A percentile compares a stretch with the other conserved stretches of the same genome.
These are phyloP conservation scores for Fraxinus albicans DNA, from an alignment of 305 asterid species.

Conservation along the genomic window DNA sequence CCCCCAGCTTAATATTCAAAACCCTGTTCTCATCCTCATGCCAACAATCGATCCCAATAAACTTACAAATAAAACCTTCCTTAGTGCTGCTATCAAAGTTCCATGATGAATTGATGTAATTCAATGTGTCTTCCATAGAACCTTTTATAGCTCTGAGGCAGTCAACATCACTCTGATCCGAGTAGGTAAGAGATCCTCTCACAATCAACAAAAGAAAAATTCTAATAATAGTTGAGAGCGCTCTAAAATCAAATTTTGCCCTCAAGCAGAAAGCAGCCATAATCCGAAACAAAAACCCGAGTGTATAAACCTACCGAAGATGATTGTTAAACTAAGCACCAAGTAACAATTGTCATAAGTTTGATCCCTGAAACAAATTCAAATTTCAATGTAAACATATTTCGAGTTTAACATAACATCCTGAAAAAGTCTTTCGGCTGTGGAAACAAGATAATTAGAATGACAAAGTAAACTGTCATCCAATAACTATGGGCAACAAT, in stretches of 20 bases:
- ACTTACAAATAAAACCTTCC: conserved; percentile 53
- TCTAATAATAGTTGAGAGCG: conserved; percentile 16
- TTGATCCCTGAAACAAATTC: not conserved
- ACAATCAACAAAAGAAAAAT: conserved; percentile 31
- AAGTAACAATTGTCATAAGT: not conserved
- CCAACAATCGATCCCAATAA: conserved; percentile 63
- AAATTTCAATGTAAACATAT: not conserved
- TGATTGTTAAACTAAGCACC: not conserved
- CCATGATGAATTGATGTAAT: not conserved
- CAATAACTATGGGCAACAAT: not conserved
- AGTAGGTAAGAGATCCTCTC: conserved; percentile 16
- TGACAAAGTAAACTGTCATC: not conserved
- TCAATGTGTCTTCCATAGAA: conserved; percentile 48
- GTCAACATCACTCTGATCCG: conserved; percentile 44
- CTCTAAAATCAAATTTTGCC: conserved; percentile 16
- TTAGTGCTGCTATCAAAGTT: not conserved
- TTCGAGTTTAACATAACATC: not conserved
- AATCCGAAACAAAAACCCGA: not conserved
- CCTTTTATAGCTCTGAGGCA: conserved; percentile 34
- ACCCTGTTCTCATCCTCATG: conserved; percentile 37
- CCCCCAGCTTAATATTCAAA: conserved; percentile 25
- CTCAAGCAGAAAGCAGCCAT: conserved; percentile 26
- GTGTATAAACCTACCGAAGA: not conserved
- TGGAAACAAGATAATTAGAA: not conserved
- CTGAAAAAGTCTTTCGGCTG: not conserved